Evolutionary conservation across 2,329 filamentous ascomycete species (phyloP).

Genomic region (Cadophora malorum): DNA sequence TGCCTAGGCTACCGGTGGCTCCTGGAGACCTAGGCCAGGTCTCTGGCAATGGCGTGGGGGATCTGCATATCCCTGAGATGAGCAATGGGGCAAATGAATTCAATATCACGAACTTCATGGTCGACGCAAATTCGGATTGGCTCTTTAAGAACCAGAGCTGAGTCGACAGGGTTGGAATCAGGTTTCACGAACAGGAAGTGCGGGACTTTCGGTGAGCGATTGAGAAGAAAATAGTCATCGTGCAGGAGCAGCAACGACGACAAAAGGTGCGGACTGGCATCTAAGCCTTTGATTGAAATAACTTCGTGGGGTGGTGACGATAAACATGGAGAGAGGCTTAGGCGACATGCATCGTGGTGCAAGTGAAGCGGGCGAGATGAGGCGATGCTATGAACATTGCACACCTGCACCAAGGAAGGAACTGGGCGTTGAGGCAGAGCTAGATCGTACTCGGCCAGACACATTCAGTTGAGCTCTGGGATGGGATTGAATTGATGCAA

Average conservation of each 20-base stretch:
- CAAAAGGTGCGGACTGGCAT: background rate
- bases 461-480: background rate
- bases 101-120: constrained; percentile 80
- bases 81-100: constrained; percentile 60
- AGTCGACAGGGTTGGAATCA: constrained; percentile 8
- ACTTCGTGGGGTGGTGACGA: background rate
- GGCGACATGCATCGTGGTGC: background rate
- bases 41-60: constrained; percentile 37
- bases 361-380: background rate
- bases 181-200: constrained; percentile 8
- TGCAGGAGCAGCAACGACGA: background rate
- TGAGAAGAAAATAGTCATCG: background rate
- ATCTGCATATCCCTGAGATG: constrained; percentile 44
- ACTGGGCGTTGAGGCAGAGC: background rate
- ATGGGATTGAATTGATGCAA: background rate
- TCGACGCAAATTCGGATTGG: constrained; percentile 77
- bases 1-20: constrained; percentile 71
- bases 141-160: constrained; percentile 62
- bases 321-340: constrained; percentile 2
- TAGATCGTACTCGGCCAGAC: background rate
- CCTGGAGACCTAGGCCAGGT: constrained; percentile 41
- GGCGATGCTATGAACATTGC: background rate
- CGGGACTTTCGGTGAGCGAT: constrained; percentile 5
- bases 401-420: background rate
- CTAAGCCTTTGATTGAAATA: constrained; percentile 6